phyloP scores from a whole-genome alignment of 495 filamentous ascomycete genomes.

The Aspergillus kassunensis region DNA sequence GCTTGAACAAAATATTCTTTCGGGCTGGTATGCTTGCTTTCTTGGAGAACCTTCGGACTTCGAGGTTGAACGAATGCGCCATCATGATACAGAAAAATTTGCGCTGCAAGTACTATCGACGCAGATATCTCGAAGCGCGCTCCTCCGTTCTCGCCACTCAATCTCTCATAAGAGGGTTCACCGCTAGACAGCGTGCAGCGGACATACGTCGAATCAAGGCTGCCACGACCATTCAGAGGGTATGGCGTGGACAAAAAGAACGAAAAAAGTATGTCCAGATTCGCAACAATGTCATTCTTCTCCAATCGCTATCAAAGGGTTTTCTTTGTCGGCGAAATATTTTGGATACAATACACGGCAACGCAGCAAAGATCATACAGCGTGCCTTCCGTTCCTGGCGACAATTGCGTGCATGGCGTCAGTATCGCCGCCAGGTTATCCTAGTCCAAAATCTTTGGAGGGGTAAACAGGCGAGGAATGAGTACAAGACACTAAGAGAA shows the following conservation, averaged over 20 bases:
- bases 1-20: slow-evolving; percentile 98
- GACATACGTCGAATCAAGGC: slow-evolving; percentile 79
- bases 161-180: slow-evolving; percentile 64
- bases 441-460: slow-evolving; percentile 94
- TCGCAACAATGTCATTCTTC: slow-evolving; percentile 75
- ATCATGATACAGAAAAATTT: slow-evolving; percentile 99
- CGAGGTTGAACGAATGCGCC: slow-evolving; percentile 85
- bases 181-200: slow-evolving; percentile 72
- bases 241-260: slow-evolving; percentile 89
- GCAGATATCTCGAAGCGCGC: slow-evolving; percentile 84
- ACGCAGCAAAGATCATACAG: slow-evolving; percentile 88
- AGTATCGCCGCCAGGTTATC: slow-evolving; percentile 82
- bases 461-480: slow-evolving; percentile 72
- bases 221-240: slow-evolving; percentile 88
- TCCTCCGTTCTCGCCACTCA: slow-evolving; percentile 77
- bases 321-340: slow-evolving; percentile 84
- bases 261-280: slow-evolving; percentile 71
- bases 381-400: slow-evolving; percentile 79
- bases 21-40: slow-evolving; percentile 97
- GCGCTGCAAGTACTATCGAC: slow-evolving; percentile 88
- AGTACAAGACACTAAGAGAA: slow-evolving; percentile 86
- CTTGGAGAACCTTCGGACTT: slow-evolving; percentile 89
- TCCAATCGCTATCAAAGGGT: slow-evolving; percentile 86
- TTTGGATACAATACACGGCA: slow-evolving; percentile 88
- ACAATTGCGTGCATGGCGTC: slow-evolving; percentile 76